Percentiles rank a stretch among this genome's conserved stretches.
phyloP scores from a whole-genome alignment of 2,329 filamentous ascomycete species.

The Trichoderma semiorbis region DNA sequence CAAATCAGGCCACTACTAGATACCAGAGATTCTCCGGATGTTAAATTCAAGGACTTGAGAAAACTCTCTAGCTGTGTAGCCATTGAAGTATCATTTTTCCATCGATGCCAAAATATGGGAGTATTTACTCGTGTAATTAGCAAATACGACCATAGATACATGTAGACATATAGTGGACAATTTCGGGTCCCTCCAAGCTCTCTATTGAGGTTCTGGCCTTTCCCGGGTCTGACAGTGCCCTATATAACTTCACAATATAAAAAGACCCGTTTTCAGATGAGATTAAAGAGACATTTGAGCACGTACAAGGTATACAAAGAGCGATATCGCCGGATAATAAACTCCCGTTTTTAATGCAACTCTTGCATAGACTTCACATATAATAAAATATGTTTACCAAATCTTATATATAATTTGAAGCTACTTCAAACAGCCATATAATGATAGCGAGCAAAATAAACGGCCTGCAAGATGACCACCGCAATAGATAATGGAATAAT shows the following conservation, averaged over 20 bases:
- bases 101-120: neutral
- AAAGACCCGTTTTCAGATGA: neutral
- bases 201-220: too few relatives aligned
- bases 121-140: neutral
- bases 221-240: too few relatives aligned
- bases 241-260: too few relatives aligned
- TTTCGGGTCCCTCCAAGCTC: too few relatives aligned
- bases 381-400: neutral
- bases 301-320: neutral
- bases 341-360: neutral
- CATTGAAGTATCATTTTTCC: neutral
- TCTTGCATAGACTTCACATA: neutral
- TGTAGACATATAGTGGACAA: too few relatives aligned
- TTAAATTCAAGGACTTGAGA: neutral
- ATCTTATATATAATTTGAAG: neutral
- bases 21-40: neutral
- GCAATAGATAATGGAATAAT: neutral
- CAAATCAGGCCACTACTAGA: neutral
- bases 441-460: neutral
- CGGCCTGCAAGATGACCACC: neutral
- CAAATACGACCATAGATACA: neutral
- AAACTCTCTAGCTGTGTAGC: neutral
- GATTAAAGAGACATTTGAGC: neutral
- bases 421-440: neutral
- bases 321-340: neutral